phyloP scores from a whole-genome alignment of 164 flowering plant genomes.

The grape (Vitis vinifera) region DNA sequence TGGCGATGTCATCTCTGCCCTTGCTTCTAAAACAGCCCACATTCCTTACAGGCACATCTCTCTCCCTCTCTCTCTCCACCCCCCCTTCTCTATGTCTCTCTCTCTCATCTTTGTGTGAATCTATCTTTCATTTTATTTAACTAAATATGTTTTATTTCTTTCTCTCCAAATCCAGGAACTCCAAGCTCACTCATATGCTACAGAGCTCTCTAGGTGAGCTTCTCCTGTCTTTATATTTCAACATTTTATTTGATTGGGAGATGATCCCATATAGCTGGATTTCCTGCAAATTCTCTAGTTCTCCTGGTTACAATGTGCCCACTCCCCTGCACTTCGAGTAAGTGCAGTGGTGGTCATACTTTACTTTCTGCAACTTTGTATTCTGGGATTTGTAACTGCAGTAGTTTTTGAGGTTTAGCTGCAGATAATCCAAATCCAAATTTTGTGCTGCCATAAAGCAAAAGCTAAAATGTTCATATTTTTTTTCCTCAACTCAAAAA shows the following conservation, averaged over 20 bases:
- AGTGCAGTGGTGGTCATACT: no score
- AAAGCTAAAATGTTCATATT: neutral
- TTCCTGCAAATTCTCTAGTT: no score
- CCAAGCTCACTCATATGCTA: constrained; percentile 92
- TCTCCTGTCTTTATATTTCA: neutral
- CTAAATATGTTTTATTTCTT: neutral
- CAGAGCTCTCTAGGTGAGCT: constrained; percentile 87
- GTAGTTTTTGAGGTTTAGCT: no score
- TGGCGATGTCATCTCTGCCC: constrained; percentile 85
- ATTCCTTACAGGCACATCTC: constrained; percentile 67
- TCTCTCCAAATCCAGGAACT: constrained; percentile 54
- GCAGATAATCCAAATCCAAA: neutral
- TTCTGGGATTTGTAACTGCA: no score
- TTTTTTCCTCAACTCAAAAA: neutral
- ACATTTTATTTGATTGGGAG: neutral
- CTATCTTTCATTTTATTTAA: neutral
- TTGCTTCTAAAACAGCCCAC: constrained; percentile 73
- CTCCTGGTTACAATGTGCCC: no score
- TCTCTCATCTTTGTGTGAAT: neutral
- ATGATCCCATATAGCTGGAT: neutral
- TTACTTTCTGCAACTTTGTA: no score
- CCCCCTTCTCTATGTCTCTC: constrained; percentile 10
- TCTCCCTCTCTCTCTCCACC: neutral
- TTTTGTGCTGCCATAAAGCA: neutral
- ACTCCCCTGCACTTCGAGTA: no score